Percentiles rank a stretch among this genome's conserved stretches.
phyloP scores from a whole-genome alignment of 2,329 filamentous ascomycete genomes.

The Fusarium duplospermum region DNA sequence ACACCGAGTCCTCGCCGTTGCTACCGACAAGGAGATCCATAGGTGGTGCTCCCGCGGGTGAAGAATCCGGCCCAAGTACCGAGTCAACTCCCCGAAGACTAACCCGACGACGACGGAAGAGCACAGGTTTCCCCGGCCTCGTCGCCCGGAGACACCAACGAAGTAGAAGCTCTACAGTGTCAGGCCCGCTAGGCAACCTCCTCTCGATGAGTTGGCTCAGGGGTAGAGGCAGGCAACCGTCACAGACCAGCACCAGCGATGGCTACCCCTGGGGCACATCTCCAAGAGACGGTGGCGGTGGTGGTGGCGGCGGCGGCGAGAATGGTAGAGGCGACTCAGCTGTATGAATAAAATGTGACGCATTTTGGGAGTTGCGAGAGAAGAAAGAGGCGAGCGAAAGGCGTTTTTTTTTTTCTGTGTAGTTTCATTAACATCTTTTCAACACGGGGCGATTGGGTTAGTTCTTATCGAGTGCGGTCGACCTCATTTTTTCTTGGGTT shows the following conservation, averaged over 20 bases:
- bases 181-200: slow-evolving; percentile 64
- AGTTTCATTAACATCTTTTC: background rate
- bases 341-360: slow-evolving; percentile 47
- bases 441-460: slow-evolving; percentile 14
- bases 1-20: slow-evolving; percentile 55
- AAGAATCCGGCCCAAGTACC: slow-evolving; percentile 46
- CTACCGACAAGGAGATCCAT: slow-evolving; percentile 49
- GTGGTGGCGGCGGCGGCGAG: slow-evolving; percentile 24
- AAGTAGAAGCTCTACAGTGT: slow-evolving; percentile 55
- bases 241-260: slow-evolving; percentile 38
- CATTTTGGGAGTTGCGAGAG: slow-evolving; percentile 29
- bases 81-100: slow-evolving; percentile 48
- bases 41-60: slow-evolving; percentile 43
- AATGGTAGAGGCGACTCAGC: slow-evolving; percentile 42
- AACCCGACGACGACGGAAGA: slow-evolving; percentile 63
- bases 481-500: slow-evolving; percentile 3
- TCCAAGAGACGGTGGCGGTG: slow-evolving; percentile 37
- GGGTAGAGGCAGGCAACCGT: slow-evolving; percentile 35
- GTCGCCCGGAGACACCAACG: slow-evolving; percentile 61
- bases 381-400: slow-evolving; percentile 29
- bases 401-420: slow-evolving; percentile 30
- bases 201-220: slow-evolving; percentile 69
- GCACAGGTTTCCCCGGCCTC: slow-evolving; percentile 72
- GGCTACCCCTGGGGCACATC: slow-evolving; percentile 23
- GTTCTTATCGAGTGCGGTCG: slow-evolving; percentile 4